A percentile compares a stretch with the other conserved stretches of the same genome.
Conservation (phyloP, 768 basidiomycete genomes). For the Russula sp. region DNA sequence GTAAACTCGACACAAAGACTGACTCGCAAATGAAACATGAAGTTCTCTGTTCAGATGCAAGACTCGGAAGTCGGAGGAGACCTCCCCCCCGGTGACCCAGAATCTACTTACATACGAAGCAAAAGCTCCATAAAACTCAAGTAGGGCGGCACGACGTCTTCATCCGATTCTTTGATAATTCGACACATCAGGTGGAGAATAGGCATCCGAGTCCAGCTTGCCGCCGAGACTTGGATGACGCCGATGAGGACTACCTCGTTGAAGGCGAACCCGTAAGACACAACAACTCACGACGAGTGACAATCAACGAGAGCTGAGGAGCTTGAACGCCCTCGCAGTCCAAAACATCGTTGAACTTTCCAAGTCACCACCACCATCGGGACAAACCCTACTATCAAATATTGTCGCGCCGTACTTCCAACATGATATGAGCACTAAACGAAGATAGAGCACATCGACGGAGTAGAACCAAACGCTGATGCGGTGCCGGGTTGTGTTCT, state of each 20-base stretch:
- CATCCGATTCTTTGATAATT: neutral
- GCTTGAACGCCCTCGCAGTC: neutral
- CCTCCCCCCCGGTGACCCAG: too few species aligned
- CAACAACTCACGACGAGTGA: neutral
- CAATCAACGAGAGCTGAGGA: neutral
- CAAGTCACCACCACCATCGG: neutral
- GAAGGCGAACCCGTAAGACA: neutral
- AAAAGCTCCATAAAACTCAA: too few species aligned
- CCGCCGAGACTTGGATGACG: slow-evolving; percentile 18
- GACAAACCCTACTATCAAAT: slow-evolving; percentile 5
- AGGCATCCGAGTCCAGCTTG: slow-evolving; percentile 23
- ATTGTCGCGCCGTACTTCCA: slow-evolving; percentile 9
- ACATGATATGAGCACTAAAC: neutral
- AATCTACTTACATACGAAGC: too few species aligned
- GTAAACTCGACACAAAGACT: too few species aligned
- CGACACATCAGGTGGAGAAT: slow-evolving; percentile 13
- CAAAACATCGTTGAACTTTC: slow-evolving; percentile 1
- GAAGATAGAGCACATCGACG: neutral
- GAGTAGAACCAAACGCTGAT: slow-evolving; percentile 3
- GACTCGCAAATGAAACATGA: too few species aligned
- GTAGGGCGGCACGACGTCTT: too few species aligned
- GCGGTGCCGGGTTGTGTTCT: slow-evolving; percentile 3
- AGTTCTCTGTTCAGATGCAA: too few species aligned
- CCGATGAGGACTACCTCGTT: slow-evolving; percentile 19
- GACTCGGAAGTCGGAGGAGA: too few species aligned